phyloP scores from a whole-genome alignment of 1,139 yeast genomes.

The Protomyces pachydermus region DNA sequence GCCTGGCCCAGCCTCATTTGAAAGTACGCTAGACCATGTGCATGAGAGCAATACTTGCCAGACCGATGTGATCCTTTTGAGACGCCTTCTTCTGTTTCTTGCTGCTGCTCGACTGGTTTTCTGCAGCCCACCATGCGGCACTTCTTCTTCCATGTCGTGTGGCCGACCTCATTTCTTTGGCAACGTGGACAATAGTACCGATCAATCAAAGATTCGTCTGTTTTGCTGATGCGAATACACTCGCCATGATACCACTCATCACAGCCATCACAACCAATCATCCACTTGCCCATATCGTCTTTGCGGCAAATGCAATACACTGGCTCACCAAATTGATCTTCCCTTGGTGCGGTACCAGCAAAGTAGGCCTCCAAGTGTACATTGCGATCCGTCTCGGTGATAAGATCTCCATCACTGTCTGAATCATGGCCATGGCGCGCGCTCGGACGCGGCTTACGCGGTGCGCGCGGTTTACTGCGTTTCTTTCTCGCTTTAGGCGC shows the following conservation, averaged over 20 bases:
- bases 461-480: slow-evolving; percentile 11
- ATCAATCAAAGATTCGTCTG: slow-evolving; percentile 54
- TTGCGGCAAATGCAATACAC: slow-evolving; percentile 73
- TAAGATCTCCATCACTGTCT: neutral
- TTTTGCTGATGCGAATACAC: slow-evolving; percentile 61
- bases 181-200: slow-evolving; percentile 75
- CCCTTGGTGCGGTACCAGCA: neutral
- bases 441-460: neutral
- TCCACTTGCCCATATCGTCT: slow-evolving; percentile 69
- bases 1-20: slow-evolving; percentile 32
- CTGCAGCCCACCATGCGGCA: slow-evolving; percentile 62
- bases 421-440: neutral
- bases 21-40: slow-evolving; percentile 63
- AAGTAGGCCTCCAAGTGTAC: slow-evolving; percentile 3
- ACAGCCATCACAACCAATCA: slow-evolving; percentile 93
- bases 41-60: slow-evolving; percentile 70
- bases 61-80: neutral
- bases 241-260: slow-evolving; percentile 92
- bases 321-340: slow-evolving; percentile 45
- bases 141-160: slow-evolving; percentile 60
- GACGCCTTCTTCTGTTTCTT: slow-evolving; percentile 29
- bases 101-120: slow-evolving; percentile 47
- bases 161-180: slow-evolving; percentile 48
- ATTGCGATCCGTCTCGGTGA: neutral
- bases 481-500: slow-evolving; percentile 17